Conservation (phyloP, 306 rosid species). For the Potentilla sterilis region DNA sequence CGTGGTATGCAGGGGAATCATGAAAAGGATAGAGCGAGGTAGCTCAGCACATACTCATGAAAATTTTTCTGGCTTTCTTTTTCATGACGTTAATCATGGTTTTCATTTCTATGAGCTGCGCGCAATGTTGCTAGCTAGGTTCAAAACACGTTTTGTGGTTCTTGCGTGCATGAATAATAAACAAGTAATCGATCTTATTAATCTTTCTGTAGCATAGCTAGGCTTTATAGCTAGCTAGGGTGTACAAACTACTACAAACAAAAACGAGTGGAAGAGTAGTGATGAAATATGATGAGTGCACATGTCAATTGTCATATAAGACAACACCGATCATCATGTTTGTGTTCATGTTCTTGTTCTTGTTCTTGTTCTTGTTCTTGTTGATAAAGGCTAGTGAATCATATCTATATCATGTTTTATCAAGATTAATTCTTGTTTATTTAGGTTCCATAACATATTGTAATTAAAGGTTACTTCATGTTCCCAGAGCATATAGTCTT, state of each 20-base stretch:
- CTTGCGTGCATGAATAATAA: neutral
- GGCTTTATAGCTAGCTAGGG: neutral
- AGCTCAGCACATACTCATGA: neutral
- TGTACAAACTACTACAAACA: constrained; percentile 1
- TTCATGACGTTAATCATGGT: neutral
- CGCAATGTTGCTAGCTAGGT: neutral
- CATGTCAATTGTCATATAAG: constrained; percentile 7
- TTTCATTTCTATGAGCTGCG: neutral
- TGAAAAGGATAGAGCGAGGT: neutral
- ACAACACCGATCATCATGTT: neutral
- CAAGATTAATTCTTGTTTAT: neutral
- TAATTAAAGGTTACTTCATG: neutral
- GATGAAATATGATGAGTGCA: constrained; percentile 3
- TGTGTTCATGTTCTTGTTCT: neutral
- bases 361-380: neutral
- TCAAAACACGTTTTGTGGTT: constrained; percentile 1
- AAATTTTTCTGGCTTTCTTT: neutral
- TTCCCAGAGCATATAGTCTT: neutral
- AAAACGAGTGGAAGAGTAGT: neutral
- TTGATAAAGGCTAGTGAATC: neutral
- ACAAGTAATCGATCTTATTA: neutral
- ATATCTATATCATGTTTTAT: neutral
- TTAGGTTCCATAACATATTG: neutral
- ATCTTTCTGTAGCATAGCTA: neutral
- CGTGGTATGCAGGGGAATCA: neutral